These are phyloP conservation scores for Chlamydomonas urium DNA, from an alignment of 139 green algal genomes.

Conservation along the genomic window DNA sequence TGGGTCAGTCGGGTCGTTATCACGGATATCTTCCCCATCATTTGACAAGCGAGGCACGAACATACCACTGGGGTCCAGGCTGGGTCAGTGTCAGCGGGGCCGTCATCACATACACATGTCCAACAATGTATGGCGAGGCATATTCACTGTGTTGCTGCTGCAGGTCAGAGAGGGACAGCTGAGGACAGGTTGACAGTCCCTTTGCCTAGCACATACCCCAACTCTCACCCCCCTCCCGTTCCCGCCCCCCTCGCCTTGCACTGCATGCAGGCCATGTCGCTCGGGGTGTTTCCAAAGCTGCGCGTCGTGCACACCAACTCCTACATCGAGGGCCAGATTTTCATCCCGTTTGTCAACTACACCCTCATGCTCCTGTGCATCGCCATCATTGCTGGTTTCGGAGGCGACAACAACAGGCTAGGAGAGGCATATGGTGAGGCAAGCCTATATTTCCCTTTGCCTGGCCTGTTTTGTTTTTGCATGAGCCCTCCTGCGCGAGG, in stretches of 20 bases:
- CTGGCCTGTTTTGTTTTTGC: neutral
- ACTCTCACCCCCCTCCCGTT: neutral
- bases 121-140: too few relatives aligned
- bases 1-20: too few relatives aligned
- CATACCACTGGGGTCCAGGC: too few relatives aligned
- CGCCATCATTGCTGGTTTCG: conserved; percentile 21
- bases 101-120: too few relatives aligned
- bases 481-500: neutral
- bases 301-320: neutral
- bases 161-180: too few relatives aligned
- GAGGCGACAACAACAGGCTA: conserved; percentile 1
- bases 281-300: conserved; percentile 12
- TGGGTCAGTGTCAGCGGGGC: too few relatives aligned
- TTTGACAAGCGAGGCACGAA: too few relatives aligned
- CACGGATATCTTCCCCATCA: too few relatives aligned
- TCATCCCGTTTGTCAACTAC: conserved; percentile 25
- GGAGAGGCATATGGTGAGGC: conserved; percentile 22
- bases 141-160: too few relatives aligned
- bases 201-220: too few relatives aligned
- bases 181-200: too few relatives aligned
- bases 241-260: neutral
- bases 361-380: conserved; percentile 23
- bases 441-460: neutral
- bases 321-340: conserved; percentile 24
- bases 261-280: conserved; percentile 6